A percentile compares a stretch with the other conserved stretches of the same genome.
Evolutionary conservation across 78 protist species (phyloP).

Genomic region (Bodo saltans): DNA sequence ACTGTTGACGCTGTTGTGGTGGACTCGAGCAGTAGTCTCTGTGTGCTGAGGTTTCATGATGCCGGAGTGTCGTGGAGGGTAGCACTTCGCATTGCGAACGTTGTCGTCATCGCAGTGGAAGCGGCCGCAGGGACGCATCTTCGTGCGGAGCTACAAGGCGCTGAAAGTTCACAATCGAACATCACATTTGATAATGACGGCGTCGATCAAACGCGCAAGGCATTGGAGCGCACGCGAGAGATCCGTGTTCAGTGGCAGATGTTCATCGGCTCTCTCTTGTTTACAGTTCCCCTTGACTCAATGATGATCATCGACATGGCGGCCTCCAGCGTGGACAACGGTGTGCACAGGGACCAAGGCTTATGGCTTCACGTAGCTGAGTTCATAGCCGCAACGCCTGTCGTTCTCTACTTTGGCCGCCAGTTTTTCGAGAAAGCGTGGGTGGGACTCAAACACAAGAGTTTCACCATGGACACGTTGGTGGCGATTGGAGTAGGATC

Average conservation of each 20-base stretch:
- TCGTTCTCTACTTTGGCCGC: constrained; percentile 61
- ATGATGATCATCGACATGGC: neutral
- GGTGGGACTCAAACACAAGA: constrained; percentile 54
- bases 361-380: constrained; percentile 20
- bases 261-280: neutral
- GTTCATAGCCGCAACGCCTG: constrained; percentile 54
- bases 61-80: no score
- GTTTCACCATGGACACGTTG: constrained; percentile 86
- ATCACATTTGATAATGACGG: neutral
- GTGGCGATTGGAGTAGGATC: constrained; percentile 72
- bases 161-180: no score
- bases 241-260: neutral
- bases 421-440: constrained; percentile 62
- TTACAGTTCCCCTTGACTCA: neutral
- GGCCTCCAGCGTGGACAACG: no score
- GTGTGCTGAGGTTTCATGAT: no score
- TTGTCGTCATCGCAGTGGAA: no score
- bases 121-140: no score
- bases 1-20: no score
- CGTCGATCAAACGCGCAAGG: neutral
- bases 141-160: no score
- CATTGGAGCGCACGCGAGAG: neutral
- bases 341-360: neutral
- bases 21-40: no score
- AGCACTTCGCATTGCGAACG: no score